Percentiles rank a stretch among this genome's conserved stretches.
phyloP scores from a whole-genome alignment of 495 filamentous ascomycete species.

The Pseudevernia furfuracea region DNA sequence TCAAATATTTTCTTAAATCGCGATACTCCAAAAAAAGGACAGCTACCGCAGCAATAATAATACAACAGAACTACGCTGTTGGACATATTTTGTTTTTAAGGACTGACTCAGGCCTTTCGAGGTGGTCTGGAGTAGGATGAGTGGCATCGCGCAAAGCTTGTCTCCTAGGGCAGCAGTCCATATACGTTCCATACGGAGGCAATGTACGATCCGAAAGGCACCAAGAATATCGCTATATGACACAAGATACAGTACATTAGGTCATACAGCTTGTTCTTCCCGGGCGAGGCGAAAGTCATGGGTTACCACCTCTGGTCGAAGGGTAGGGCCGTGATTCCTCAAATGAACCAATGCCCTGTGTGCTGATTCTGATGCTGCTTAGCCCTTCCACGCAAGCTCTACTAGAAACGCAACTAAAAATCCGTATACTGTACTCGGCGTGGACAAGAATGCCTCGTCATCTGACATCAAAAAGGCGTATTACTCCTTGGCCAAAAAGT shows the following conservation, averaged over 20 bases:
- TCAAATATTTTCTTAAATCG: not conserved
- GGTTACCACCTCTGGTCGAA: not conserved
- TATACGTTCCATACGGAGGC: slow-evolving; percentile 24
- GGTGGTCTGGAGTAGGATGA: slow-evolving; percentile 28
- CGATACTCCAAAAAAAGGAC: not conserved
- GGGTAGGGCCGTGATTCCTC: slow-evolving; percentile 5
- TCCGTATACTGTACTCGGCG: slow-evolving; percentile 81
- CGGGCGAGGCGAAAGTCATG: slow-evolving; percentile 15
- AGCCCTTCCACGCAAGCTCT: slow-evolving; percentile 74
- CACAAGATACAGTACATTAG: not conserved
- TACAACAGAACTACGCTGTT: not conserved
- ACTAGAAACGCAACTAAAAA: slow-evolving; percentile 58
- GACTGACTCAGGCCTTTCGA: not conserved
- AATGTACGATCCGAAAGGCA: slow-evolving; percentile 19
- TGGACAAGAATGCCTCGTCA: slow-evolving; percentile 68
- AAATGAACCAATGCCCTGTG: not conserved
- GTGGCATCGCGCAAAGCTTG: slow-evolving; percentile 26
- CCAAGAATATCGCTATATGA: slow-evolving; percentile 16
- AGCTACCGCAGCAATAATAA: not conserved
- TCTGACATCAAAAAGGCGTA: slow-evolving; percentile 97
- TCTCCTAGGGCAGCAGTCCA: slow-evolving; percentile 26
- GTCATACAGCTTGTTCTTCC: slow-evolving; percentile 5
- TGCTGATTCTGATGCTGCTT: slow-evolving; percentile 1
- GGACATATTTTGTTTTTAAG: not conserved
- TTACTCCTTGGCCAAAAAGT: slow-evolving; percentile 97